Base-by-base conservation (phyloP, 1,284 basidiomycete species). In the Chondrostereum purpureum region DNA sequence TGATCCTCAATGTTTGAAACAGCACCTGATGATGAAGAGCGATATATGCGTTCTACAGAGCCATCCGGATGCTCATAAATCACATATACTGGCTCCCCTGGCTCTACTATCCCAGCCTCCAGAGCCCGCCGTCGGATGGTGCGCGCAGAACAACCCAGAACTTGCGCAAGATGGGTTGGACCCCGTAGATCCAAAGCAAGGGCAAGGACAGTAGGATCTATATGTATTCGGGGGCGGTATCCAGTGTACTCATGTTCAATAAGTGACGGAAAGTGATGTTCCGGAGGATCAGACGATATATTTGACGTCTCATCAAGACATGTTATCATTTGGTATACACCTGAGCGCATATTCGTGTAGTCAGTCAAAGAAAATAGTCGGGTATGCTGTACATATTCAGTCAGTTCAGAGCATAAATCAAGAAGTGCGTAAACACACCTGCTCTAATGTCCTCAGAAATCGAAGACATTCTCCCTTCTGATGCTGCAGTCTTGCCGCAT, bases 81-180 rank as follows among this genome's bases (percentile, higher is more conserved):
- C 8, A 43, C 43, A 49, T 50, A 55, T 14, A 62, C 56, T 8
- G 61, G 58, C 10, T 42, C 40, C 6, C 54, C 54, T 18, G 59
- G 59, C 13, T 46, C 36, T 10, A 44, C 46, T 17, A 64, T 44
- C 6, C 59, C 58, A 40, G 42, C 48, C 41, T 61, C 57, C 8
- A 63, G 42, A 5, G 53, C 53, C 14, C 58, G 53, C 2, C 58
- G 53, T 1, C 61, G 50, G 39, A 65, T 51, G 27, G 62, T 60
- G 20, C 60, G 46, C 2, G 56, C 19, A 13, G 27, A 44, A 34
- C 39, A 46, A 3, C 37, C 36, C 20, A 59, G 40, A 6, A 49
- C 20, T 6, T n/a, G 1, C 1, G 49, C 56, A 13, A 58, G 20
- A 33, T 18, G 31, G 11, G 42, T 54, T 12, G 48, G 53, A n/a